Base-by-base conservation (phyloP, 305 asterid species). In the Andrographis paniculata region DNA sequence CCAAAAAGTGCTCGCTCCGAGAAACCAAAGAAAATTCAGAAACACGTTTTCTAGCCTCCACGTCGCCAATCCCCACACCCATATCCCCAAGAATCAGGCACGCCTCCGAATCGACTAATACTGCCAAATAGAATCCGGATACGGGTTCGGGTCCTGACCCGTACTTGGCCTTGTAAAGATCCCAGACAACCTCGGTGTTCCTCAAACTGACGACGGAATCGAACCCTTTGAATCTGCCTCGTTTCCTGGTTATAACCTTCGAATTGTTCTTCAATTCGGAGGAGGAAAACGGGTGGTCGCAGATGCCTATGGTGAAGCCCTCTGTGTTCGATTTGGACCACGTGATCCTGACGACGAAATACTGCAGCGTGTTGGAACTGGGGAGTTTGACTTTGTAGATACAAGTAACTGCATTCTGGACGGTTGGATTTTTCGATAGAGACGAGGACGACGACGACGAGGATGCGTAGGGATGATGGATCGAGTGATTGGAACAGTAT, bases 121-220 rank as follows among this genome's bases (percentile, higher is more conserved):
- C 65, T 47, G 56, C 49, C 0, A 88, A 49, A 17, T 76, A 77
- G 45, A 59, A 88, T 1, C 84, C 76, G 14, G 51, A 17, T 20
- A 67, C 39, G 5, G 95, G 95, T 55, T 84, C 95, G 0, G 95
- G 94, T 9, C 95, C 87, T 1, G 62, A 9, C 1, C 3, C 72
- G 20, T 70, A 88, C 20, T 39, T 44, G 0, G 94, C 91, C 1
- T 54, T 51, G 2, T 70, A 67, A 3, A 84, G 70, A 76, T 84
- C 97, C 97, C 97, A 88, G 2, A 62, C 28, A 7, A 82, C 68
- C 28, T 77, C 84, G 9, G n/a, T n/a, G n/a, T n/a, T n/a, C n/a
- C n/a, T n/a, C n/a, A n/a, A n/a, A n/a, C n/a, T n/a, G n/a, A n/a
- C n/a, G n/a, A n/a, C n/a, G n/a, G 62, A 74, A 9, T 74, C 75